A percentile compares a stretch with the other conserved stretches of the same genome.
Evolutionary conservation across 2,329 filamentous ascomycete species (phyloP).

Genomic region (Fusarium musae): DNA sequence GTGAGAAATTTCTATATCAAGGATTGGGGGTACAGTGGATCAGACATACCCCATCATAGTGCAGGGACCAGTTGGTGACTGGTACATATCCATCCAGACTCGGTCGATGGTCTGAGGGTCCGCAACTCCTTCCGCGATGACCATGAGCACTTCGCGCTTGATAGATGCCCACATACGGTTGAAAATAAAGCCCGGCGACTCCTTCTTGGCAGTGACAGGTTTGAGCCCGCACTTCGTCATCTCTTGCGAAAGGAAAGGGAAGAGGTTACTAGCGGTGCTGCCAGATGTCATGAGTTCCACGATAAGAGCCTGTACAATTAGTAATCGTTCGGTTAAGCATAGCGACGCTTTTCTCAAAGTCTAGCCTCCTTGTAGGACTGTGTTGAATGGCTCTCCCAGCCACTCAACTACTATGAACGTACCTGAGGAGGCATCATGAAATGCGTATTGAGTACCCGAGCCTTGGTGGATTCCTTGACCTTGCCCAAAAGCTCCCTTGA

Average conservation of each 20-base stretch:
- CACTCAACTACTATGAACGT: neutral
- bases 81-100: neutral
- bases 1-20: neutral
- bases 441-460: slow-evolving; percentile 61
- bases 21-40: neutral
- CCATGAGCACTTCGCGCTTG: neutral
- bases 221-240: neutral
- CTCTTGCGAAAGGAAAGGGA: neutral
- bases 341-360: rapidly evolving
- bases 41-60: neutral
- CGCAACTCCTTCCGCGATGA: neutral
- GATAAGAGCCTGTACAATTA: neutral
- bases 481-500: slow-evolving; percentile 59
- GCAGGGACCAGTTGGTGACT: neutral
- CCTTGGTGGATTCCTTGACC: slow-evolving; percentile 47
- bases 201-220: neutral
- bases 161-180: neutral
- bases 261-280: neutral
- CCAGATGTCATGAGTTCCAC: neutral
- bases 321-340: neutral
- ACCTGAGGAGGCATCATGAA: slow-evolving; percentile 55
- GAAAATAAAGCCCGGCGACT: neutral
- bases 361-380: neutral
- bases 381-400: neutral
- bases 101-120: neutral